These are phyloP conservation scores for Fusarium sulawesiense DNA, from an alignment of 2,329 filamentous ascomycete species.

Conservation along the genomic window DNA sequence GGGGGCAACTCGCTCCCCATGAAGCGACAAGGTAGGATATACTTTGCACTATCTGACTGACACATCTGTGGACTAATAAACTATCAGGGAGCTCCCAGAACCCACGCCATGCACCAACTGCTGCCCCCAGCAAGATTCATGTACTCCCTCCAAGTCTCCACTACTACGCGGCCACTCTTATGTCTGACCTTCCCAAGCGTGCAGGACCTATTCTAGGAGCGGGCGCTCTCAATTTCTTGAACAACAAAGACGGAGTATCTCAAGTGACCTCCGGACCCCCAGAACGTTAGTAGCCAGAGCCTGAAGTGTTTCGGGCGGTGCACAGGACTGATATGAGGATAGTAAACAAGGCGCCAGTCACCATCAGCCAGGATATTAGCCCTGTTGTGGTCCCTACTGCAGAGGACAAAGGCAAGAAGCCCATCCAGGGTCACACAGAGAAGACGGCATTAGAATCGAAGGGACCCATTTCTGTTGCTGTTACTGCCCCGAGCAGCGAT, in stretches of 20 bases:
- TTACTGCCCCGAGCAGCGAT: not conserved
- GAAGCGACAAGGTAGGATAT: conserved; percentile 24
- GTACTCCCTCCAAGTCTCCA: conserved; percentile 37
- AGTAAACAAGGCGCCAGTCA: not conserved
- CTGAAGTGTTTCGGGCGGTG: not conserved
- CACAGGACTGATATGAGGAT: conserved; percentile 6
- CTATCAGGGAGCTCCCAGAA: conserved; percentile 12
- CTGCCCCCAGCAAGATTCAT: not conserved
- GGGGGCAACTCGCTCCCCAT: not conserved
- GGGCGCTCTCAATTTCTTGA: conserved; percentile 40
- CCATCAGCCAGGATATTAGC: not conserved
- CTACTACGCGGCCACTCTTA: conserved; percentile 28
- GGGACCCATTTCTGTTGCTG: not conserved
- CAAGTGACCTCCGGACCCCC: not conserved
- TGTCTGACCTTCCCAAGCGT: conserved; percentile 13
- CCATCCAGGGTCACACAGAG: not conserved
- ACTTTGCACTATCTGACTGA: not conserved
- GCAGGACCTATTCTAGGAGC: conserved; percentile 39
- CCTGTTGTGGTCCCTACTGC: not conserved
- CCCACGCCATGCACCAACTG: conserved; percentile 1
- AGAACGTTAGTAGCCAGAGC: conserved; percentile 14
- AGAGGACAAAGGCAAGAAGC: not conserved
- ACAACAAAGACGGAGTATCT: conserved; percentile 15
- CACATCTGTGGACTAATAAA: not conserved
- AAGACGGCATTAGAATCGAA: not conserved